Percentiles rank a stretch among this genome's conserved stretches.
phyloP scores from a whole-genome alignment of 164 flowering plant genomes.

The Vitis labrusca region DNA sequence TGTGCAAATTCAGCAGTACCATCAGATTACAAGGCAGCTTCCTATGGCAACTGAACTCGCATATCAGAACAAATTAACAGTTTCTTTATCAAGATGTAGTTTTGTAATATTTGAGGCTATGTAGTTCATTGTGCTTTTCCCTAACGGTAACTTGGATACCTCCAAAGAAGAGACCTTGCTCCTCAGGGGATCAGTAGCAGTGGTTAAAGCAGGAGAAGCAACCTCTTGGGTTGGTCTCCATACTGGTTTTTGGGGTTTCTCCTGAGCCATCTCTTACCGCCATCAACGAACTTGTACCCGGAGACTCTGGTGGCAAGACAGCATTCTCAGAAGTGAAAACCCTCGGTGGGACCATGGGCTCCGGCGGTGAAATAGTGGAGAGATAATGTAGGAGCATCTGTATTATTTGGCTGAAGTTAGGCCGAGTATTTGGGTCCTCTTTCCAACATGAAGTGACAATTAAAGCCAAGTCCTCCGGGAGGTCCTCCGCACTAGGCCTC shows the following conservation, averaged over 20 bases:
- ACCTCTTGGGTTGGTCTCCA: conserved; percentile 50
- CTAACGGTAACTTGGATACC: background rate
- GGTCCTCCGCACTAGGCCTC: conserved; percentile 86
- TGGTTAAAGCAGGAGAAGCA: conserved; percentile 74
- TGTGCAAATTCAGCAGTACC: background rate
- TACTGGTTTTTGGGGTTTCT: conserved; percentile 38
- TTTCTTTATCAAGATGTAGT: background rate
- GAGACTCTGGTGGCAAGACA: conserved; percentile 86
- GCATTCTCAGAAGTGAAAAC: conserved; percentile 53
- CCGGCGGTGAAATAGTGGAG: conserved; percentile 57
- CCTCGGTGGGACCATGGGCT: conserved; percentile 52
- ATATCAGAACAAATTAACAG: background rate
- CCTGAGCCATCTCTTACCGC: conserved; percentile 48
- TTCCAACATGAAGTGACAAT: conserved; percentile 92
- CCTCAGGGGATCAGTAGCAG: conserved; percentile 44
- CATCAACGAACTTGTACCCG: conserved; percentile 89
- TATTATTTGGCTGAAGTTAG: conserved; percentile 83
- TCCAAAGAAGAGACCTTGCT: background rate
- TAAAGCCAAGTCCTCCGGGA: conserved; percentile 74
- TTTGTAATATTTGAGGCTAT: background rate
- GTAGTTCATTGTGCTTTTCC: conserved; percentile 5
- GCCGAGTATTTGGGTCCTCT: conserved; percentile 84
- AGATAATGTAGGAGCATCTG: conserved; percentile 76
- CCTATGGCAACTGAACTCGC: conserved; percentile 5
- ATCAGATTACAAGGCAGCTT: conserved; percentile 1